Evolutionary conservation across 169 alveolate species (phyloP).

Genomic region (Eimeria maxima): DNA sequence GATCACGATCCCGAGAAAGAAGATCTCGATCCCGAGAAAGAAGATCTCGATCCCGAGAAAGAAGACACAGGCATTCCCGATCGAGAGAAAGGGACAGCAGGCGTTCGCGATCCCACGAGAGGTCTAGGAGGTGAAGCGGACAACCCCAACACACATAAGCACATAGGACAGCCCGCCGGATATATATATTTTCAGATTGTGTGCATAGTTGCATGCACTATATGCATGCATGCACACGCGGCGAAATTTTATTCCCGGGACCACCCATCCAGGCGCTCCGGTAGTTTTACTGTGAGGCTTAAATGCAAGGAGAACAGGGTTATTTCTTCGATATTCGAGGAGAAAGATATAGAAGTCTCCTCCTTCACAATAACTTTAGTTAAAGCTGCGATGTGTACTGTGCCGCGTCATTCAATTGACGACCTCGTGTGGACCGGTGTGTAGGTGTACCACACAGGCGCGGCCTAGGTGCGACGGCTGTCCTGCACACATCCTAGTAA

Average conservation of each 20-base stretch:
- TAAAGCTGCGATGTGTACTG: neutral
- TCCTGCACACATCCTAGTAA: neutral
- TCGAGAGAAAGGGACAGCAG: conserved; percentile 52
- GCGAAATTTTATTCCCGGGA: neutral
- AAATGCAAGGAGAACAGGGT: neutral
- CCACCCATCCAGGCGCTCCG: neutral
- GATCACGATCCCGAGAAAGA: conserved; percentile 19
- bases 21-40: conserved; percentile 42
- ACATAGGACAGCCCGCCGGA: neutral
- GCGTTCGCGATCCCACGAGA: conserved; percentile 55
- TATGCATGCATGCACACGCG: neutral
- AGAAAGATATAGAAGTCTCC: neutral
- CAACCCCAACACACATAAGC: neutral
- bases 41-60: neutral
- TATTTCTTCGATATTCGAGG: neutral
- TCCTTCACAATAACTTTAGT: neutral
- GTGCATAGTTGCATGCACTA: neutral
- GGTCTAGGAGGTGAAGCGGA: neutral
- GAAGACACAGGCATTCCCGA: conserved; percentile 15
- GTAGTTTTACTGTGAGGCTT: neutral
- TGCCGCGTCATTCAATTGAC: neutral
- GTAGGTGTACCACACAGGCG: neutral
- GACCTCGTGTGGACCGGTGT: neutral
- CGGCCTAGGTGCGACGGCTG: neutral
- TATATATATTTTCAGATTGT: neutral